Percentiles rank a stretch among this genome's conserved stretches.
phyloP scores from a whole-genome alignment of 768 basidiomycete species.

The Hemileccinum impolitum region DNA sequence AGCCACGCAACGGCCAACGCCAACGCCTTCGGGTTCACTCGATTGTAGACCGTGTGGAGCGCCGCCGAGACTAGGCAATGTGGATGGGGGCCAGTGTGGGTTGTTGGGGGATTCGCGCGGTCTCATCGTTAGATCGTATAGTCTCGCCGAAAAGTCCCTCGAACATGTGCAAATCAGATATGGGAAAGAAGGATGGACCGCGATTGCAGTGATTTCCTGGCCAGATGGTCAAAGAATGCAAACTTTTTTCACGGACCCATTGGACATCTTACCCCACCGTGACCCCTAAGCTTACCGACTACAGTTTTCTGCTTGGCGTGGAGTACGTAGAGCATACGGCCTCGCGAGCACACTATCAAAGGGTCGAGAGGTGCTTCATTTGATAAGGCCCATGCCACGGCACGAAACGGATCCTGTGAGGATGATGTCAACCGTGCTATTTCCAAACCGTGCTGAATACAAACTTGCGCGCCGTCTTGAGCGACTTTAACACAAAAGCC shows the following conservation, averaged over 20 bases:
- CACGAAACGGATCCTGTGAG: slow-evolving; percentile 23
- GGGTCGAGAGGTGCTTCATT: slow-evolving; percentile 47
- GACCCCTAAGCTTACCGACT: slow-evolving; percentile 56
- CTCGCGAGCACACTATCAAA: slow-evolving; percentile 52
- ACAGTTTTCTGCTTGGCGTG: slow-evolving; percentile 40
- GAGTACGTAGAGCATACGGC: slow-evolving; percentile 55
- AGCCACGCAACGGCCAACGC: slow-evolving; percentile 54
- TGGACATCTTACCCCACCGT: slow-evolving; percentile 60
- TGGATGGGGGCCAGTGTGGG: slow-evolving; percentile 55
- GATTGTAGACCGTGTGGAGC: slow-evolving; percentile 67
- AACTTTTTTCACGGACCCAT: background rate
- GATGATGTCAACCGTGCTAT: background rate
- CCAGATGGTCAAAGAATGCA: slow-evolving; percentile 29
- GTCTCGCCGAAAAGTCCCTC: slow-evolving; percentile 62
- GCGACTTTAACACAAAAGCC: slow-evolving; percentile 37
- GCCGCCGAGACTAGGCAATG: slow-evolving; percentile 52
- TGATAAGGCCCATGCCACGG: slow-evolving; percentile 59
- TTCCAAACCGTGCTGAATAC: background rate
- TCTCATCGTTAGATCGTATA: slow-evolving; percentile 57
- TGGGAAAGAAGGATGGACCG: slow-evolving; percentile 56
- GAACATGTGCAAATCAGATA: slow-evolving; percentile 70
- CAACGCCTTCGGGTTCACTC: slow-evolving; percentile 57
- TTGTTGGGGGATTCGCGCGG: slow-evolving; percentile 41
- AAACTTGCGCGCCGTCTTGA: slow-evolving; percentile 16
- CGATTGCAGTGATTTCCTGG: slow-evolving; percentile 60